A percentile compares a stretch with the other conserved stretches of the same genome.
Conservation (phyloP, 2,329 filamentous ascomycete genomes). For the Pseudogymnoascus sp. region DNA sequence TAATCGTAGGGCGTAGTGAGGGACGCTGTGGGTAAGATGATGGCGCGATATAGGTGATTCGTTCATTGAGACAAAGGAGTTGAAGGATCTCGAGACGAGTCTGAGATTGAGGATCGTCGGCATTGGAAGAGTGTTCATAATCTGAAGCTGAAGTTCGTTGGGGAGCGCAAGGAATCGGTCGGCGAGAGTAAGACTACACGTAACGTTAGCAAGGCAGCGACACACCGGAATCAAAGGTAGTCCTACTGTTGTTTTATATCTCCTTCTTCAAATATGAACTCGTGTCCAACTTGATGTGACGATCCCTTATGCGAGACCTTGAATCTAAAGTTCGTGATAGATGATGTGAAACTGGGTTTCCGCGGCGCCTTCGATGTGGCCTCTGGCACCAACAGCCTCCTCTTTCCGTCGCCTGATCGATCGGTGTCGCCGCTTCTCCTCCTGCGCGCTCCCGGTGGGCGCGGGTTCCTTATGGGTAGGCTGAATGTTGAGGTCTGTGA, state of each 20-base stretch:
- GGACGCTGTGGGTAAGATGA: slow-evolving; percentile 51
- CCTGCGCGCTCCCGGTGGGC: slow-evolving; percentile 15
- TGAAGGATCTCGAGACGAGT: slow-evolving; percentile 50
- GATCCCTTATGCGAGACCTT: slow-evolving; percentile 16
- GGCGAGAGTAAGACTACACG: slow-evolving; percentile 37
- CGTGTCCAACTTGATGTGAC: slow-evolving; percentile 19
- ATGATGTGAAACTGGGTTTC: slow-evolving; percentile 26
- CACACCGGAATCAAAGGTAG: not conserved
- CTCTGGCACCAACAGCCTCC: slow-evolving; percentile 28
- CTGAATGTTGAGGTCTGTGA: slow-evolving; percentile 22
- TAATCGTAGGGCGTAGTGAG: slow-evolving; percentile 50
- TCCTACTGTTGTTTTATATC: slow-evolving; percentile 20
- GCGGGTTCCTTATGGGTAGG: slow-evolving; percentile 23
- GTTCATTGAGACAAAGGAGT: slow-evolving; percentile 50
- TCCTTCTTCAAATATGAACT: slow-evolving; percentile 22
- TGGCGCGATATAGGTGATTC: slow-evolving; percentile 54
- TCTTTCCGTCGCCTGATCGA: slow-evolving; percentile 26
- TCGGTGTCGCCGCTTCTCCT: slow-evolving; percentile 7
- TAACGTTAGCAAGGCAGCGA: slow-evolving; percentile 2
- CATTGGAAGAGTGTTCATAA: slow-evolving; percentile 51
- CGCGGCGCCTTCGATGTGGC: slow-evolving; percentile 25
- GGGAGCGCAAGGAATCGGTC: slow-evolving; percentile 51
- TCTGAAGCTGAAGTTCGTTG: slow-evolving; percentile 54
- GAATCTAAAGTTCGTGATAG: slow-evolving; percentile 26
- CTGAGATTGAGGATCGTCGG: slow-evolving; percentile 53